Conservation (phyloP, 352 stramenopile species). For the Peronospora belbahrii region DNA sequence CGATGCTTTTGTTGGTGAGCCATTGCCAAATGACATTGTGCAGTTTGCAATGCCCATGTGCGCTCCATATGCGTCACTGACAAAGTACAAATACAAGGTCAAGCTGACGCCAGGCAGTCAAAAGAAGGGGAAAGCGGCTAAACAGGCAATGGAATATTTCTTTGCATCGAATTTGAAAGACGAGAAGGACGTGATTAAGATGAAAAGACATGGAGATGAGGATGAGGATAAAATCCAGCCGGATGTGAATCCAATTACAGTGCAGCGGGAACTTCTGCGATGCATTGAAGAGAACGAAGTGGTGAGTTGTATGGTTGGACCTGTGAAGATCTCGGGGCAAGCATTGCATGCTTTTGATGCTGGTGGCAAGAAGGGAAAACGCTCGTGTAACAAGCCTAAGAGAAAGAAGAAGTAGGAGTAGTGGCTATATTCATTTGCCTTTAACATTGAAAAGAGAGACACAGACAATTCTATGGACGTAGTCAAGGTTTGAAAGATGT, state of each 20-base stretch:
- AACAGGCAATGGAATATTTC: conserved; percentile 83
- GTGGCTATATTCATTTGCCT: conserved; percentile 7
- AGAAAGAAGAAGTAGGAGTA: conserved; percentile 31
- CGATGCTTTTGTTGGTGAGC: conserved; percentile 75
- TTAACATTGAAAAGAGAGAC: too few species aligned
- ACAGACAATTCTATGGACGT: too few species aligned
- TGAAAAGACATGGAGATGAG: conserved; percentile 9
- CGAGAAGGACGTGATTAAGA: conserved; percentile 41
- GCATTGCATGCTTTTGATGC: conserved; percentile 37
- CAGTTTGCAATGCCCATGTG: conserved; percentile 89
- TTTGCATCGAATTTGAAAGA: conserved; percentile 60
- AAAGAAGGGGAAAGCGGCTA: conserved; percentile 89
- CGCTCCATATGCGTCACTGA: conserved; percentile 79
- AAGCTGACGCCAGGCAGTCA: conserved; percentile 85
- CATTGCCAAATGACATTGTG: conserved; percentile 74
- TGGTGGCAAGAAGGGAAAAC: conserved; percentile 34
- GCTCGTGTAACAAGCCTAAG: conserved; percentile 23
- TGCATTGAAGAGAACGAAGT: conserved; percentile 85
- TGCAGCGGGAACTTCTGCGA: conserved; percentile 87
- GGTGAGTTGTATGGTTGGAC: conserved; percentile 85
- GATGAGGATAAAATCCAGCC: conserved; percentile 33
- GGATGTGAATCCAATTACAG: conserved; percentile 52
- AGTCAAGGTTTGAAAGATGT: too few species aligned
- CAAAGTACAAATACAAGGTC: conserved; percentile 89
- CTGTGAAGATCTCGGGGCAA: conserved; percentile 83